Base-by-base conservation (phyloP, 257 asterid genomes). In the Linderniella brevidens region DNA sequence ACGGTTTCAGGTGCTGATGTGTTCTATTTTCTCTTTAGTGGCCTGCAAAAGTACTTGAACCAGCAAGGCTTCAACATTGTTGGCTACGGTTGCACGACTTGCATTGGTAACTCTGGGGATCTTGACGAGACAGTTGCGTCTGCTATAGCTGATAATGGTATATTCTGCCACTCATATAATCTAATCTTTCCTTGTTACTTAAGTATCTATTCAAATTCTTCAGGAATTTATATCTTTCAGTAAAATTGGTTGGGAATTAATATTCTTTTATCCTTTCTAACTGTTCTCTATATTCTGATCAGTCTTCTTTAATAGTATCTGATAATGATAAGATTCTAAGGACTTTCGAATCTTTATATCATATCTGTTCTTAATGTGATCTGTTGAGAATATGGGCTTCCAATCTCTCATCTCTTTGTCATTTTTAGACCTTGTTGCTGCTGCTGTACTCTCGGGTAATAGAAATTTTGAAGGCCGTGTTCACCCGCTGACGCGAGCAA, bases 51-150 rank as follows among this genome's bases (percentile, higher is more conserved):
- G 65, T 87, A 79, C 67, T 64, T 83, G 70, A 80, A 77, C 62
- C 78, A 77, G 73, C 97, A 79, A 67, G 97, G 97, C 37, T 87
- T 87, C 52, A n/a, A 73, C 50, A 75, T 80, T 29, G 95, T 87
- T 54, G 97, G 97, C 55, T 87, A 77, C 71, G 97, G 97, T 40
- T 87, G 97, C 75, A 87, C 97, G 29, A 86, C 97, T 29, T 87
- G 97, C 61, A 87, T 87, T 52, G 97, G 97, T 41, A 87, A 87
- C 73, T 87, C 97, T 13, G 95, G 97, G 52, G 97, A 87, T 56
- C 92, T 87, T 48, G 81, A 79, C 44, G 97, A 83, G 62, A 66
- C 95, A 37, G 97, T 87, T 39, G 70, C 92, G 56, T 61, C 86
- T 43, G 86, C 75, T 46, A 75, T 87, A 55, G 20, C 78, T 0